A percentile compares a stretch with the other conserved stretches of the same genome.
These are phyloP conservation scores for Pichia paraexigua DNA, from an alignment of 805 yeast species.

Conservation along the genomic window DNA sequence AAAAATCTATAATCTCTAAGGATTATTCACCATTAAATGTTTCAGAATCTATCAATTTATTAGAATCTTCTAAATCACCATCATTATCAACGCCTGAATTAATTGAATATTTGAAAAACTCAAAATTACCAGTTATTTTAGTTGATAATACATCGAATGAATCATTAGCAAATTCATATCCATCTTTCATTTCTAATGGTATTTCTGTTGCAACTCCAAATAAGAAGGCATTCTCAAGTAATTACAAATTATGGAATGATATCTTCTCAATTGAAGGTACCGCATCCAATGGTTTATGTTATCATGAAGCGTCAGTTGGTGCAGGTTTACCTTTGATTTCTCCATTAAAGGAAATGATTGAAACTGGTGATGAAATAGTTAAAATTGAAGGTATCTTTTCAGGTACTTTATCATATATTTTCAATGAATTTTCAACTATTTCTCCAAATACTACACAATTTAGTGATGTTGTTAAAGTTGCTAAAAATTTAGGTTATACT, in stretches of 20 bases:
- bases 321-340: constrained; percentile 95
- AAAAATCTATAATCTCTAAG: constrained; percentile 56
- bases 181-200: constrained; percentile 63
- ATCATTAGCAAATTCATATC: constrained; percentile 67
- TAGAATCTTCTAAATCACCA: constrained; percentile 38
- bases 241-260: constrained; percentile 64
- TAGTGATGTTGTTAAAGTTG: constrained; percentile 82
- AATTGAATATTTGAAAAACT: constrained; percentile 51
- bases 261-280: constrained; percentile 51
- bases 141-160: constrained; percentile 93
- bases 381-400: constrained; percentile 94
- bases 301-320: constrained; percentile 98
- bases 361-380: constrained; percentile 88
- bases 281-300: constrained; percentile 58
- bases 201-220: constrained; percentile 96
- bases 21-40: constrained; percentile 70
- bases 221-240: constrained; percentile 91
- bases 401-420: constrained; percentile 91
- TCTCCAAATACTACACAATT: constrained; percentile 58
- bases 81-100: constrained; percentile 52
- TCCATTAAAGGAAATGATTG: constrained; percentile 77
- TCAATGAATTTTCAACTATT: constrained; percentile 82
- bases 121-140: constrained; percentile 70
- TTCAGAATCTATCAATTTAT: constrained; percentile 44
- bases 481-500: constrained; percentile 89